Base-by-base conservation (phyloP, 805 yeast species). In the Candida jianshihensis region DNA sequence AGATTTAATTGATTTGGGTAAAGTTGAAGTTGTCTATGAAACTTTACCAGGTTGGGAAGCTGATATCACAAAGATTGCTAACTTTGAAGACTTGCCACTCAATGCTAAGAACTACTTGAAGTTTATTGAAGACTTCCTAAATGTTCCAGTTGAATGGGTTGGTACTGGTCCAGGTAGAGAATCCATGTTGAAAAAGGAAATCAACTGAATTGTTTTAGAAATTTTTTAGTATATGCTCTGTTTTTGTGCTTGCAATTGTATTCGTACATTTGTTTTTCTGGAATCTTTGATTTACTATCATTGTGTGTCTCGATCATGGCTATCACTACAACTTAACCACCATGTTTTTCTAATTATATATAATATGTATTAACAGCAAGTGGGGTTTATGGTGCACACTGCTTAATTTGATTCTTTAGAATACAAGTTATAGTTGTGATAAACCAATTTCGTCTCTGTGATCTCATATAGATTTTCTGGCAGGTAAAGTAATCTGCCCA, bases 131-230 rank as follows among this genome's bases (percentile, higher is more conserved):
- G 81, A 87, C 45, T 89, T 72, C 55, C 69, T 89, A 43, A 71
- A 73, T 33, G 90, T 86, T 40, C 95, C 95, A 38, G 73, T 92
- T 45, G 83, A 82, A 60, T 92, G 97, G 97, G 92, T 92, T 43
- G 98, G 98, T 59, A 92, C 95, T 39, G 98, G 98, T 44, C 97
- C 98, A 45, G 95, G 87, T 36, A 84, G 97, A 68, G 95, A 83
- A 39, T 78, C 89, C 26, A 89, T 88, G 96, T 71, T 88, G 51
- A 78, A 75, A 49, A 81, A 77, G 59, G 56, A 41, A 39, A 25
- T 30, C 26, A 21, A 26, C 17, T 31, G 31, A 11, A 17, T 11
- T 24, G 26, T 24, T 12, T 24, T 26, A 15, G 26, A 24, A 11
- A 24, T 6, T 24, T 12, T 24, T 11, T 24, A 24, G 29, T 21